Conservation (phyloP, 208 protist species). For the Wallacemonas rigidus region DNA sequence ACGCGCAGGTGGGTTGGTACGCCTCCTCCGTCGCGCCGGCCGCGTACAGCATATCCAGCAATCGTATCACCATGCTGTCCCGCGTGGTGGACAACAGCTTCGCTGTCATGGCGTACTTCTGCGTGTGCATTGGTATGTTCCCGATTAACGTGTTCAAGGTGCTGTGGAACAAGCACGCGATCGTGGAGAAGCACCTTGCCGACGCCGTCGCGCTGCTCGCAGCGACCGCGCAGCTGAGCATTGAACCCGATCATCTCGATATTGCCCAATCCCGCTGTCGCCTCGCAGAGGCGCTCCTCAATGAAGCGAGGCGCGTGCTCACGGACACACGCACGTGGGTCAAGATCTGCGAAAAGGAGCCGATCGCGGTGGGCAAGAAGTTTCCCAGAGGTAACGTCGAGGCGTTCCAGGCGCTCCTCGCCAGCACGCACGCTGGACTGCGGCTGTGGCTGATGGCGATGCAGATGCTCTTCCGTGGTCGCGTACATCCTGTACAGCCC, state of each 20-base stretch:
- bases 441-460: slow-evolving; percentile 52
- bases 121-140: slow-evolving; percentile 36
- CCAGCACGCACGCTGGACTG: slow-evolving; percentile 27
- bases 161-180: slow-evolving; percentile 33
- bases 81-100: slow-evolving; percentile 34
- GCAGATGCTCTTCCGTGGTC: slow-evolving; percentile 44
- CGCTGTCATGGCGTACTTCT: slow-evolving; percentile 41
- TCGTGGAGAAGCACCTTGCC: slow-evolving; percentile 23
- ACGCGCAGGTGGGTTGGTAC: slow-evolving; percentile 29
- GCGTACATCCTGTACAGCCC: slow-evolving; percentile 23
- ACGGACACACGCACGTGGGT: slow-evolving; percentile 16
- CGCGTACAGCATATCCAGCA: slow-evolving; percentile 13
- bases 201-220: slow-evolving; percentile 27
- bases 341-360: slow-evolving; percentile 17
- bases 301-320: slow-evolving; percentile 4
- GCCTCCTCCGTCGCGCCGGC: slow-evolving; percentile 22
- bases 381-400: slow-evolving; percentile 17
- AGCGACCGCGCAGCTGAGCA: slow-evolving; percentile 12
- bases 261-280: slow-evolving; percentile 12
- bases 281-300: neutral
- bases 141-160: slow-evolving; percentile 38
- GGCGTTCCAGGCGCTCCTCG: slow-evolving; percentile 13
- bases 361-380: slow-evolving; percentile 7
- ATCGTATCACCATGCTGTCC: slow-evolving; percentile 21
- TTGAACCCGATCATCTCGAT: slow-evolving; percentile 14